Evolutionary conservation across 805 yeast genomes (phyloP).

Genomic region (Lipomyces yamanashiensis): DNA sequence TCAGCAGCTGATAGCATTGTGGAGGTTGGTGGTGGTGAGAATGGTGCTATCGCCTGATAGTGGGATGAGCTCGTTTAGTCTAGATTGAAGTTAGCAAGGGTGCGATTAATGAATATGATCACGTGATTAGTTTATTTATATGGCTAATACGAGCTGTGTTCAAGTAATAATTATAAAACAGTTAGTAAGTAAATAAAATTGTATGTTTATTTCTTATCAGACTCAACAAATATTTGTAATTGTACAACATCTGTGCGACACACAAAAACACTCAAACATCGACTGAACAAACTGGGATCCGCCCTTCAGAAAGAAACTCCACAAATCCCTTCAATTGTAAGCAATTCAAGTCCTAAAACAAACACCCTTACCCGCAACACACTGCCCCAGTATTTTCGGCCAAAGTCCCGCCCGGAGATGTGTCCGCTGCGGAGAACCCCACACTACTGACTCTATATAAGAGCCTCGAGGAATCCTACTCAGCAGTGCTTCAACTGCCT

Average conservation of each 20-base stretch:
- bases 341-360: background rate
- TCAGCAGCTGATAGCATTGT: constrained; percentile 1
- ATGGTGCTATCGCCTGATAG: no score
- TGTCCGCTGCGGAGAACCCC: constrained; percentile 3
- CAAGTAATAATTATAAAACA: no score
- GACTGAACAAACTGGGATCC: background rate
- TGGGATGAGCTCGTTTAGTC: no score
- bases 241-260: background rate
- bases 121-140: no score
- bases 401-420: constrained; percentile 6
- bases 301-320: background rate
- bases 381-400: background rate
- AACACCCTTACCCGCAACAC: background rate
- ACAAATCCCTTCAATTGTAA: background rate
- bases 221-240: background rate
- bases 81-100: no score
- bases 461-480: background rate
- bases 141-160: no score
- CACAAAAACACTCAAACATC: background rate
- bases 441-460: background rate
- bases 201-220: no score
- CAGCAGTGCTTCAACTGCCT: background rate
- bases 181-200: no score
- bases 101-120: no score
- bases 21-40: background rate